Conservation (phyloP, 208 protist genomes). For the Trypanosoma grayi region DNA sequence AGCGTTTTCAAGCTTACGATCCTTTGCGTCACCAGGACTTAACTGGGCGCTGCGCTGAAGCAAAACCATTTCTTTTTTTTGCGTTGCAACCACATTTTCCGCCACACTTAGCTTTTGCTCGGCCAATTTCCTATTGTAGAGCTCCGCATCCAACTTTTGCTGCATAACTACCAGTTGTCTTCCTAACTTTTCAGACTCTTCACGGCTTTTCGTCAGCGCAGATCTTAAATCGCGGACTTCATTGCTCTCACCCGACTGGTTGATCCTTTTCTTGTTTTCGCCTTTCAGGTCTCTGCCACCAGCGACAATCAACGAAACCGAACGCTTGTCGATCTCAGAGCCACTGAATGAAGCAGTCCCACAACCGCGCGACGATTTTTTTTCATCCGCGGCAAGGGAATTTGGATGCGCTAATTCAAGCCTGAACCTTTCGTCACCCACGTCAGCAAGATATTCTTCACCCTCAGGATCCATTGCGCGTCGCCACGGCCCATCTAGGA, state of each 20-base stretch:
- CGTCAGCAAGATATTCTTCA: no score
- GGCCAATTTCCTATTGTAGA: not conserved
- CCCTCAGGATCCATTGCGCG: no score
- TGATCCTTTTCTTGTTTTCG: not conserved
- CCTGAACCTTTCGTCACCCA: no score
- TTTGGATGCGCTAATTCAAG: no score
- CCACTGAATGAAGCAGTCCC: no score
- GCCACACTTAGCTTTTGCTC: slow-evolving; percentile 31
- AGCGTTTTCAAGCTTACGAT: slow-evolving; percentile 2
- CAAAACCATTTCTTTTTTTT: slow-evolving; percentile 44
- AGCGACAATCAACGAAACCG: no score
- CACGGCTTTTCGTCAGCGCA: not conserved
- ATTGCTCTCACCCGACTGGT: not conserved
- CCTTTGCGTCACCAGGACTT: not conserved
- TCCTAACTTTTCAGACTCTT: slow-evolving; percentile 3
- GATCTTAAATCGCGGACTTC: not conserved
- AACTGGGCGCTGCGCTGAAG: slow-evolving; percentile 31
- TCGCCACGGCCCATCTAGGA: no score
- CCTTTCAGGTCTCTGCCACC: no score
- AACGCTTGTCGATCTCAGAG: no score
- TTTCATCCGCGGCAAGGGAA: no score
- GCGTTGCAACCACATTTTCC: slow-evolving; percentile 30
- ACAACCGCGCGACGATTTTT: no score
- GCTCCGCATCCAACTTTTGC: slow-evolving; percentile 14
- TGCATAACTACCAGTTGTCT: slow-evolving; percentile 8